These are phyloP conservation scores for Pythium brachiatum DNA, from an alignment of 352 stramenopile species.

Conservation along the genomic window DNA sequence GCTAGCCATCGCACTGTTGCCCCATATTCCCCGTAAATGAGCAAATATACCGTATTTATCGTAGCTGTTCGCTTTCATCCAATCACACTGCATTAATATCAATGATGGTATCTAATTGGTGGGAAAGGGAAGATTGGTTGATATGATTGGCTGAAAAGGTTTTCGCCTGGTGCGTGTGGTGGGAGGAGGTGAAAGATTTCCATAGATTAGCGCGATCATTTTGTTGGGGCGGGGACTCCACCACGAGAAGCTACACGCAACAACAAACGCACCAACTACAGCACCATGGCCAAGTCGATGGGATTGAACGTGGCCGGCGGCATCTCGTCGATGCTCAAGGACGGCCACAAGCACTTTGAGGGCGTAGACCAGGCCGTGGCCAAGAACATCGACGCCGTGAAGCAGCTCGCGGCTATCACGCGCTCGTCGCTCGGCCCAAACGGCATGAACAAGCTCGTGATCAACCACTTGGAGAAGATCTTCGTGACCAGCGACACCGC, in stretches of 20 bases:
- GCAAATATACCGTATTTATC: conserved; percentile 27
- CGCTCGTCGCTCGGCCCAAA: conserved; percentile 97
- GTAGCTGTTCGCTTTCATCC: conserved; percentile 3
- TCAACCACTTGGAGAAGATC: conserved; percentile 99
- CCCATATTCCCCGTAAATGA: conserved; percentile 5
- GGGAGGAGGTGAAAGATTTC: conserved; percentile 27
- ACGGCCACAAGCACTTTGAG: conserved; percentile 96
- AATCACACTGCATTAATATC: conserved; percentile 3
- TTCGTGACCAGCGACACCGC: conserved; percentile 99
- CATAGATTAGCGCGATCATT: conserved; percentile 31
- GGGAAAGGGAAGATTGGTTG: not conserved
- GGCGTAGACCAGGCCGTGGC: conserved; percentile 95
- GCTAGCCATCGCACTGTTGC: not conserved
- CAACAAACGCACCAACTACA: not conserved
- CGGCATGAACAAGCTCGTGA: conserved; percentile 99
- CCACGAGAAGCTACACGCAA: not conserved
- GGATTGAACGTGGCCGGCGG: conserved; percentile 94
- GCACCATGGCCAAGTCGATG: conserved; percentile 91
- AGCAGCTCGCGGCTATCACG: conserved; percentile 97
- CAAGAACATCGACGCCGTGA: conserved; percentile 98
- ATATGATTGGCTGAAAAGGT: conserved; percentile 22
- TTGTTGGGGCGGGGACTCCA: conserved; percentile 8
- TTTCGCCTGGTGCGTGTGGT: conserved; percentile 22
- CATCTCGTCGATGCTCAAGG: conserved; percentile 97
- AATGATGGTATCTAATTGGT: not conserved